These are phyloP conservation scores for Xylariaceae sp. DNA, from an alignment of 2,329 filamentous ascomycete species.

Conservation along the genomic window DNA sequence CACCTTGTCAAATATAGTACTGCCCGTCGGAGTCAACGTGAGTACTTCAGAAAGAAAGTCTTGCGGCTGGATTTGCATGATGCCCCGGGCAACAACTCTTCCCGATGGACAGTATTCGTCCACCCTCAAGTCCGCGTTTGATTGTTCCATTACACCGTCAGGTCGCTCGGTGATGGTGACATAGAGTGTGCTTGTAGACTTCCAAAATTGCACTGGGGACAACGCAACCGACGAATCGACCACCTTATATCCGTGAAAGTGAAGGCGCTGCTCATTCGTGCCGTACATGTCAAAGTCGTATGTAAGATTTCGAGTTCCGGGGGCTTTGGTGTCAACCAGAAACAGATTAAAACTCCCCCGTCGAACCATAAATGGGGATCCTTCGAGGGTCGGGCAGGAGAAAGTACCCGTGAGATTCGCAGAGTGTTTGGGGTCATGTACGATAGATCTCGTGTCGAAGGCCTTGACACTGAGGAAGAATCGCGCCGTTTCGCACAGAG, in stretches of 20 bases:
- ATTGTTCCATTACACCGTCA: slow-evolving; percentile 24
- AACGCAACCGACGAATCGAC: slow-evolving; percentile 56
- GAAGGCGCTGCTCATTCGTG: slow-evolving; percentile 45
- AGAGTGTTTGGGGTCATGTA: slow-evolving; percentile 43
- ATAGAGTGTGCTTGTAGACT: slow-evolving; percentile 56
- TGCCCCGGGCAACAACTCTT: slow-evolving; percentile 50
- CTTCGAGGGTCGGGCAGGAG: slow-evolving; percentile 47
- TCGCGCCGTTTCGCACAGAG: slow-evolving; percentile 49
- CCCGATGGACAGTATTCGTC: slow-evolving; percentile 39
- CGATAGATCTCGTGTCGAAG: slow-evolving; percentile 45
- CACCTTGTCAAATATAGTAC: slow-evolving; percentile 39
- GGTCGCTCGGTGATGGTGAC: slow-evolving; percentile 48
- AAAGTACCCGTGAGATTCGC: slow-evolving; percentile 56
- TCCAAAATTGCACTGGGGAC: slow-evolving; percentile 52
- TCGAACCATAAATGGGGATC: slow-evolving; percentile 56
- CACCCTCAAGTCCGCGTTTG: slow-evolving; percentile 26
- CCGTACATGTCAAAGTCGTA: slow-evolving; percentile 59
- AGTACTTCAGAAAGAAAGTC: slow-evolving; percentile 52
- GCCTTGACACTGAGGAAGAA: slow-evolving; percentile 55
- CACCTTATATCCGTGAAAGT: slow-evolving; percentile 58
- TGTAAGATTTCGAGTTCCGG: slow-evolving; percentile 53
- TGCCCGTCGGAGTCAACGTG: slow-evolving; percentile 48
- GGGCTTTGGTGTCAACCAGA: slow-evolving; percentile 44
- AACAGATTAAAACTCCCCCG: slow-evolving; percentile 55
- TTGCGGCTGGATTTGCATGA: slow-evolving; percentile 48